These are phyloP conservation scores for Penicillium paneum DNA, from an alignment of 2,329 filamentous ascomycete species.

Conservation along the genomic window DNA sequence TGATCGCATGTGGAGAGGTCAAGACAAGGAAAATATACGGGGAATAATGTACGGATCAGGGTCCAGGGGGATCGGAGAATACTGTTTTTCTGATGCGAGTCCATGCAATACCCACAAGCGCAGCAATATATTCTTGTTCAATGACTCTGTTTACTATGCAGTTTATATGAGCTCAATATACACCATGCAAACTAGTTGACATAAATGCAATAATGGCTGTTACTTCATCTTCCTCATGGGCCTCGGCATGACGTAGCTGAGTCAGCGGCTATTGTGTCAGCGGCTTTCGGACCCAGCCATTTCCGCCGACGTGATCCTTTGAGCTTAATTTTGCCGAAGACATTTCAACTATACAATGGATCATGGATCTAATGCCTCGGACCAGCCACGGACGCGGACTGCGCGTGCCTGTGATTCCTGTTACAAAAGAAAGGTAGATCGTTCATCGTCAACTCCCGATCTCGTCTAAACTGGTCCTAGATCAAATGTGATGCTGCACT, in stretches of 20 bases:
- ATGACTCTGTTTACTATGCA: no score
- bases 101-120: neutral
- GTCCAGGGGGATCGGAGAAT: neutral
- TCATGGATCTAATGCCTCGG: conserved; percentile 13
- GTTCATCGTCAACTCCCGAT: neutral
- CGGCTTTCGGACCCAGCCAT: neutral
- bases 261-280: neutral
- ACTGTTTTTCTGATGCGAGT: neutral
- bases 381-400: conserved; percentile 28
- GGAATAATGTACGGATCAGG: neutral
- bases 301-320: neutral
- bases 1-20: neutral
- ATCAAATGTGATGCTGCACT: conserved; percentile 51
- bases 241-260: neutral
- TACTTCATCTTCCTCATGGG: no score
- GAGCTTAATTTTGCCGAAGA: neutral
- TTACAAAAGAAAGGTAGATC: conserved; percentile 48
- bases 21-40: neutral
- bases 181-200: neutral
- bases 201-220: neutral
- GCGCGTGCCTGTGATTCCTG: conserved; percentile 50
- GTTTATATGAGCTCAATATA: neutral
- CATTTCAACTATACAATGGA: conserved; percentile 10
- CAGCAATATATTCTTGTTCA: no score
- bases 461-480: conserved; percentile 25